Evolutionary conservation across 805 yeast species (phyloP), one percentile per base, ranked within the genome.

Genomic region (Yamadazyma sp.): DNA sequence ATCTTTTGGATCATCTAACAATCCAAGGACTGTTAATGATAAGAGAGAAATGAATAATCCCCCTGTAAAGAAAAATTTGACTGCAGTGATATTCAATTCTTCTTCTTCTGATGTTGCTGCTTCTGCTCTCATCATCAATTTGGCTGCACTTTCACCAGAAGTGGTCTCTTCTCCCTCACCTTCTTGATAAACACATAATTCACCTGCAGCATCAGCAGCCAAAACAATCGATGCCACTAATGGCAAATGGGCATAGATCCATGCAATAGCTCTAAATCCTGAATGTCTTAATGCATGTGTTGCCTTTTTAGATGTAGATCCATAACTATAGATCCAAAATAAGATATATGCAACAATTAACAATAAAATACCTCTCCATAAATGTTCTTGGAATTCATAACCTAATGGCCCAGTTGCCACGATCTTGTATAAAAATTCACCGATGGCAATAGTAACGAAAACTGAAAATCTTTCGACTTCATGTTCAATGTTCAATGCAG

Each of bases 401-500:
- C 70, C 74, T 26, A 76, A 62, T 0, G 77, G 73, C n/a, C 65
- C 57, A 0, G 55, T 53, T 2, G 78, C 73, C 6, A 76, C 81
- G 7, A 75, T 58, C 26, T 69, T 71, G 47, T 71, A 76, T 10
- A 78, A 55, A 43, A 76, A 79, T 43, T 79, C 85, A 23, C 86
- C 86, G 42, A 80, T 65, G 4, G 82, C 83, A 53, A 80, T 78
- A 44, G 78, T 69, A 35, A 65, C 78, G 48, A 80, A 80, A 0
- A 79, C 75, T 2, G 73, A 66, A 46, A 63, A 67, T 36, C 86
- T 53, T 48, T 80, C 86, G 18, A 76, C 80, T 49, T 78, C 83
- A 48, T 80, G 85, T 44, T 78, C 84, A 37, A 80, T 75, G 48
- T 77, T 78, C 40, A 78, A 50, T 1, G 85, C 85, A 0, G 86